These are phyloP conservation scores for Irpex sp. DNA, from an alignment of 1,284 basidiomycete species.

Conservation along the genomic window DNA sequence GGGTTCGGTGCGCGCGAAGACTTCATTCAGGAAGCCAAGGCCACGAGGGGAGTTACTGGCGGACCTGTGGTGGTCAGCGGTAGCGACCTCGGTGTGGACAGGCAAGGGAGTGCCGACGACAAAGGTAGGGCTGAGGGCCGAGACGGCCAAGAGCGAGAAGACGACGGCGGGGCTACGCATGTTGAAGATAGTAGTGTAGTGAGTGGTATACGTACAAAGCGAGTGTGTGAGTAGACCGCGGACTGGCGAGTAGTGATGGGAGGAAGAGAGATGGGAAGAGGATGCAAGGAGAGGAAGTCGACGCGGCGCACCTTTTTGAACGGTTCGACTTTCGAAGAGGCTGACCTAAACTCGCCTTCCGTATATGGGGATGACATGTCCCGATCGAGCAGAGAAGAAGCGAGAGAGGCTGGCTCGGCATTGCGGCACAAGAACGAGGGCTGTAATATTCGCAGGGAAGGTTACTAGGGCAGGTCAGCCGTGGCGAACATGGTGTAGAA, in stretches of 20 bases:
- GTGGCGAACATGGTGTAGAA: too few relatives aligned
- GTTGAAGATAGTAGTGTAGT: constrained; percentile 4
- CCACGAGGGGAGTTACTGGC: constrained; percentile 11
- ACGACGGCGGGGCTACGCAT: constrained; percentile 27
- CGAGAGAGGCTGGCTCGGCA: not conserved
- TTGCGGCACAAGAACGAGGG: not conserved
- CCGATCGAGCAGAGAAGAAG: not conserved
- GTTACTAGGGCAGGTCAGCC: too few relatives aligned
- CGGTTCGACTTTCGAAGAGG: constrained; percentile 15
- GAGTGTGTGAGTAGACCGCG: constrained; percentile 3
- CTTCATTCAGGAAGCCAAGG: constrained; percentile 13
- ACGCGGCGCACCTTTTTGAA: constrained; percentile 4
- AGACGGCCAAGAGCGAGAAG: constrained; percentile 21
- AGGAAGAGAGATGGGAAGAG: constrained; percentile 1
- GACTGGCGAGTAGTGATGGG: constrained; percentile 1
- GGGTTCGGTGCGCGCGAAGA: constrained; percentile 13
- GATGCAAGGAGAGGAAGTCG: constrained; percentile 6
- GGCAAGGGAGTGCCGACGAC: constrained; percentile 18
- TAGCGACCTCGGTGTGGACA: not conserved
- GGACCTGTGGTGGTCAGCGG: not conserved
- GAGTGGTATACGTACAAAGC: constrained; percentile 10
- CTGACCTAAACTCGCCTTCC: constrained; percentile 3
- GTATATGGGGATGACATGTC: not conserved
- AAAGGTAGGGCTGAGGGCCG: constrained; percentile 21
- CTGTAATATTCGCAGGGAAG: not conserved